Base-by-base conservation (phyloP, 78 protist species). In the Paratrimastix pyriformis region DNA sequence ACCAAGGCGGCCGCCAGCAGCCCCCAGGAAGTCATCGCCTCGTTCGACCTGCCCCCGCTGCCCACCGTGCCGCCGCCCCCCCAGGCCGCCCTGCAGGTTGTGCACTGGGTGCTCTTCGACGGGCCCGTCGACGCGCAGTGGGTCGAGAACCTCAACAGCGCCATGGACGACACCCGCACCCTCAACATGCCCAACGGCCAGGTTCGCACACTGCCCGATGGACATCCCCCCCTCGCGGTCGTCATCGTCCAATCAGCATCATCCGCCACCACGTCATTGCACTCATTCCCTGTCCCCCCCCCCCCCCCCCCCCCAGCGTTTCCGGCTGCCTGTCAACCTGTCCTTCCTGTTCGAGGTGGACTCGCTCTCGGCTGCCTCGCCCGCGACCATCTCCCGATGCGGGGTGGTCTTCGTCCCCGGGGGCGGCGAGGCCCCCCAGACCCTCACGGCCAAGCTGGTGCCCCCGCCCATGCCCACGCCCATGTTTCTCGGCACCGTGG, bases 351-450 rank as follows among this genome's bases (percentile, higher is more conserved):
- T 88, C 55, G 92, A 88, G 77, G 91, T 85, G 44, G 81, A 70
- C 46, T 91, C 87, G 62, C 57, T 90, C 35, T 73, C 82, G 11
- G 83, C 44, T 1, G 93, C 93, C 26, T 90, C 93, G 5, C 93
- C 93, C 9, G 93, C 93, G 21, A 90, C 93, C 44, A 89, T 90
- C 18, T 65, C 80, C 57, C 76, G 93, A 32, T 86, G 87, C 65
- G 94, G 90, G 30, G 86, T 89, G 93, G 76, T 89, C 44, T 84
- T n/a, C n/a, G n/a, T n/a, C n/a, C n/a, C n/a, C n/a, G n/a, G n/a
- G n/a, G n/a, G n/a, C n/a, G n/a, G n/a, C n/a, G n/a, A n/a, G n/a
- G n/a, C n/a, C n/a, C n/a, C n/a, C n/a, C n/a, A n/a, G n/a, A n/a
- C n/a, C n/a, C n/a, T n/a, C n/a, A n/a, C n/a, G n/a, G n/a, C n/a